Base-by-base conservation (phyloP, 2,329 filamentous ascomycete species). In the Aureobasidium sp. region DNA sequence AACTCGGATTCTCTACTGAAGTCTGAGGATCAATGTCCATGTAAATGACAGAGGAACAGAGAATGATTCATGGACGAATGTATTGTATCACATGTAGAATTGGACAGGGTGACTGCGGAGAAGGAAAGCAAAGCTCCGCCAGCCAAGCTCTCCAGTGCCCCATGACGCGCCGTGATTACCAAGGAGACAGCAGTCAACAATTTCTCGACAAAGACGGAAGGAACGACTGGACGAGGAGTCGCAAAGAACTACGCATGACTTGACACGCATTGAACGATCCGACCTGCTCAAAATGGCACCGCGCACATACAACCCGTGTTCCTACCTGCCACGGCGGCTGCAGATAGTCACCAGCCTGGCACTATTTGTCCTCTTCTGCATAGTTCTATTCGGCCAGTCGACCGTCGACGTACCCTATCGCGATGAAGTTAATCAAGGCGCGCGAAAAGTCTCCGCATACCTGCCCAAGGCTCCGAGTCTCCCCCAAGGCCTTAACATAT, bases 401-500 rank as follows among this genome's bases (percentile, higher is more conserved):
- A 67, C 69, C 51, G 65, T 72, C 58, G 70, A 72, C 43, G 70
- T 82, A 68, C 68, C 76, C 67, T 67, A 74, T 54, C 71, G 76
- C 45, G 75, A 77, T n/a, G 70, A 77, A 61, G 70, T 84, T n/a
- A 64, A 80, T 72, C 65, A 77, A 73, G 62, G 77, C 71, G 71
- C 79, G 73, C 71, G 81, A 76, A 73, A 78, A 75, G 70, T 81
- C 23, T 71, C 75, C 43, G 68, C 76, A 54, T 69, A 79, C 43
- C 65, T 78, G 10, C 75, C 74, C 29, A 71, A 73, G 36, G 62
- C 73, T 27, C 67, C 72, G n/a, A 73, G 80, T 56, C 71, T 80
- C 6, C 74, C 74, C 31, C 73, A 78, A 48, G 71, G 74, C 11
- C 67, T 74, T 53, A 91, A 91, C 71, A 91, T 90, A 0, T 95